phyloP scores from a whole-genome alignment of 2,329 filamentous ascomycete genomes.

The Apiospora phragmitis region DNA sequence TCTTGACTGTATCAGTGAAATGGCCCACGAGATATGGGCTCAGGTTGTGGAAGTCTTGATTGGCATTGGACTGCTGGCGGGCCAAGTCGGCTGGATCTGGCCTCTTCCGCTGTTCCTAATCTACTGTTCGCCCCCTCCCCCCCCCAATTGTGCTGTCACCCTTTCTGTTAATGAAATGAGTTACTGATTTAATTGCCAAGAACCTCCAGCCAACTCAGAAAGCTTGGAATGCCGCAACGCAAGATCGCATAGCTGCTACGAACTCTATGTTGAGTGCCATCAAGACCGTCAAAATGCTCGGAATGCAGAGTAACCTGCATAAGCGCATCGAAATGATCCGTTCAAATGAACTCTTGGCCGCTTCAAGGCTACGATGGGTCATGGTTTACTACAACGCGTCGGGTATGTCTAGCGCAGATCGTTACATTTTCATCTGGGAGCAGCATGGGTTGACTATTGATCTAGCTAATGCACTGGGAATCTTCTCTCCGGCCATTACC shows the following conservation, averaged over 20 bases:
- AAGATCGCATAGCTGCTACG: slow-evolving; percentile 35
- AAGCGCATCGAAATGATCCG: slow-evolving; percentile 13
- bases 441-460: neutral
- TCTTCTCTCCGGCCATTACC: slow-evolving; percentile 41
- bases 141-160: too few species aligned
- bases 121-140: slow-evolving; percentile 32
- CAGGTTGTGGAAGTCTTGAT: slow-evolving; percentile 41
- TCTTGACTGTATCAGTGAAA: slow-evolving; percentile 31
- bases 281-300: slow-evolving; percentile 37
- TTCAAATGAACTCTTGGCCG: slow-evolving; percentile 7
- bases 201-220: slow-evolving; percentile 32
- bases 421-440: neutral
- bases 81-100: slow-evolving; percentile 43
- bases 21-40: slow-evolving; percentile 45
- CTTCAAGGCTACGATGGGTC: slow-evolving; percentile 37
- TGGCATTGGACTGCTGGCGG: slow-evolving; percentile 38
- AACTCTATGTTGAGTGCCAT: slow-evolving; percentile 32
- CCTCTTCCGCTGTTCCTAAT: slow-evolving; percentile 42
- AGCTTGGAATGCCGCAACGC: slow-evolving; percentile 39
- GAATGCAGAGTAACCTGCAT: neutral
- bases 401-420: slow-evolving; percentile 28
- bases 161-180: too few species aligned
- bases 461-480: slow-evolving; percentile 41
- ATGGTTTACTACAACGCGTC: slow-evolving; percentile 41
- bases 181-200: too few species aligned